Conservation (phyloP, 129 eudicot species). For the Dittrichia graveolens region DNA sequence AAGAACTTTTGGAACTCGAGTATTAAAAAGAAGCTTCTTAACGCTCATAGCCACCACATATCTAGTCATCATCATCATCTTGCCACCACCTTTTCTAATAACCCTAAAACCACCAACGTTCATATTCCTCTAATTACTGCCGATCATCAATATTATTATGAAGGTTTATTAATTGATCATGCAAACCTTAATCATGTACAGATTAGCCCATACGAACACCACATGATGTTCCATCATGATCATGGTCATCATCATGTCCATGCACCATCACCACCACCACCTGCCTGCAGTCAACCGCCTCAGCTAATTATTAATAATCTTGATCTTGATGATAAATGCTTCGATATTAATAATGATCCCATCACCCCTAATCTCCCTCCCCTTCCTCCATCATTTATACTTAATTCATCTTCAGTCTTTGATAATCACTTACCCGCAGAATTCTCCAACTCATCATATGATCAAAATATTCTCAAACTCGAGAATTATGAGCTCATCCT, state of each 20-base stretch:
- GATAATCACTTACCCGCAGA: slow-evolving; percentile 30
- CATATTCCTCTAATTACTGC: slow-evolving; percentile 7
- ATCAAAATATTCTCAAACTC: slow-evolving; percentile 34
- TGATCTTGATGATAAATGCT: slow-evolving; percentile 37
- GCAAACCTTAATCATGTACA: slow-evolving; percentile 18
- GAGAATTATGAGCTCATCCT: slow-evolving; percentile 23
- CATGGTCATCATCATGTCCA: slow-evolving; percentile 23
- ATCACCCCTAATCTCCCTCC: slow-evolving; percentile 35
- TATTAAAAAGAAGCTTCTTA: slow-evolving; percentile 67
- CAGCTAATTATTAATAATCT: slow-evolving; percentile 5
- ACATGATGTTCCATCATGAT: slow-evolving; percentile 22
- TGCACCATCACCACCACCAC: slow-evolving; percentile 4
- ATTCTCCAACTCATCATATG: slow-evolving; percentile 30
- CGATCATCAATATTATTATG: slow-evolving; percentile 34
- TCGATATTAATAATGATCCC: slow-evolving; percentile 5
- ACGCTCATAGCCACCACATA: slow-evolving; percentile 38
- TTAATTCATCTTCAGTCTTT: slow-evolving; percentile 28
- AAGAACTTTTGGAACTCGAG: slow-evolving; percentile 83
- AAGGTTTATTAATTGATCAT: slow-evolving; percentile 28
- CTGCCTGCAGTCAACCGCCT: slow-evolving; percentile 4
- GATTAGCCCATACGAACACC: slow-evolving; percentile 33
- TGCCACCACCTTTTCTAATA: slow-evolving; percentile 25
- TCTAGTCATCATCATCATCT: slow-evolving; percentile 36
- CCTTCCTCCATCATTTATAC: slow-evolving; percentile 35
- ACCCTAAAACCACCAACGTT: slow-evolving; percentile 30